Percentiles rank a stretch among this genome's conserved stretches.
phyloP scores from a whole-genome alignment of 2,329 filamentous ascomycete genomes.

The Dothistroma pini region DNA sequence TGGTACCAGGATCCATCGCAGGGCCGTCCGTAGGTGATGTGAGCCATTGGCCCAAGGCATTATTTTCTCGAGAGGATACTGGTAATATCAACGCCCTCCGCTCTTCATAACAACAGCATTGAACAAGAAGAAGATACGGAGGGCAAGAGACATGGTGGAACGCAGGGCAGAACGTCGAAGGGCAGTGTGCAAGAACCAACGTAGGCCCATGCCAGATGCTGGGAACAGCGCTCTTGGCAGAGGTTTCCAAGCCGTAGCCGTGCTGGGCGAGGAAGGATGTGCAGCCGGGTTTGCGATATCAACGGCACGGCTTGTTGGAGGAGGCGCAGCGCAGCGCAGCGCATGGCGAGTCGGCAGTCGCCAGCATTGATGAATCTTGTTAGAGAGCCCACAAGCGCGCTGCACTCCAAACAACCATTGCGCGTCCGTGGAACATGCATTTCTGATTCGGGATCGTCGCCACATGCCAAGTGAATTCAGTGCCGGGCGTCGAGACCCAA shows the following conservation, averaged over 20 bases:
- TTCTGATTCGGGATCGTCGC: not conserved
- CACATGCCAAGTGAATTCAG: not conserved
- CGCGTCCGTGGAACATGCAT: not conserved
- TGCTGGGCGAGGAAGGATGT: not conserved
- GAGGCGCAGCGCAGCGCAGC: constrained; percentile 1
- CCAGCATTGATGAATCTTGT: not conserved
- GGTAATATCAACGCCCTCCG: not conserved
- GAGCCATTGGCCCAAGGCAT: constrained; percentile 17
- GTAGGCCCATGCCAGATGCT: not conserved
- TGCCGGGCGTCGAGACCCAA: not conserved
- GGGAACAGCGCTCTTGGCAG: not conserved
- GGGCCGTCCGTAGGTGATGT: constrained; percentile 12
- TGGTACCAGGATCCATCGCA: constrained; percentile 11
- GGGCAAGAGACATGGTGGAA: not conserved
- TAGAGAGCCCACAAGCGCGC: not conserved
- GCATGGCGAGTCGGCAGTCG: not conserved
- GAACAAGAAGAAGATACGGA: not conserved
- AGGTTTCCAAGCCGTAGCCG: not conserved
- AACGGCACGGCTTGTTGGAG: not conserved
- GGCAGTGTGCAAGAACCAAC: not conserved
- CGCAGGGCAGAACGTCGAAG: not conserved
- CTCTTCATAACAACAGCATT: not conserved
- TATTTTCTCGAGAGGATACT: not conserved
- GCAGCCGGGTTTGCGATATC: not conserved
- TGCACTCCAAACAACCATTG: not conserved